Conservation (phyloP, 768 basidiomycete species). For the Termitomyces bulborhizus region DNA sequence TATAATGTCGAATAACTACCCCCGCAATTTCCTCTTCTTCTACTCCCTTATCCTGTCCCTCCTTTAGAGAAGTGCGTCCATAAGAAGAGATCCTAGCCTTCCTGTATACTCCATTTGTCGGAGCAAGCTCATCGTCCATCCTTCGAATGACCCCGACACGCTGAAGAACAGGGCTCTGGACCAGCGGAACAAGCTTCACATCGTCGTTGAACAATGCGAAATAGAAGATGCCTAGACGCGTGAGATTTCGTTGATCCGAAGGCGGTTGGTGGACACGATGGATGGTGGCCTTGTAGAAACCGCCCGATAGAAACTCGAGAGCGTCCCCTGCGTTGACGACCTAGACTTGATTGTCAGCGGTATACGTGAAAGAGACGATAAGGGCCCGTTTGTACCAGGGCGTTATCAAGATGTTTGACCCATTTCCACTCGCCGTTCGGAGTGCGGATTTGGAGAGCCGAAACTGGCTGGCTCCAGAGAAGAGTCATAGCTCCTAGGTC, state of each 20-base stretch:
- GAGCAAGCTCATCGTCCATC: conserved; percentile 28
- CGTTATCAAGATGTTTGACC: conserved; percentile 41
- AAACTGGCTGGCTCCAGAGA: conserved; percentile 43
- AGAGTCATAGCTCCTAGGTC: conserved; percentile 25
- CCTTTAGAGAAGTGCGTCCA: conserved; percentile 25
- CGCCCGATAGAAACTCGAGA: conserved; percentile 41
- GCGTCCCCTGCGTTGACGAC: conserved; percentile 41
- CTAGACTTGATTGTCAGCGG: conserved; percentile 11
- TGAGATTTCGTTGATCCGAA: conserved; percentile 30
- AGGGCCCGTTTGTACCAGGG: conserved; percentile 22
- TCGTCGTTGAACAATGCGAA: conserved; percentile 40
- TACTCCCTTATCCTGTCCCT: conserved; percentile 24
- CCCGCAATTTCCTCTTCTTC: conserved; percentile 42
- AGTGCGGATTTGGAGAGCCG: conserved; percentile 37
- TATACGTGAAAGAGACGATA: neutral
- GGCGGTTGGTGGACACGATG: conserved; percentile 46
- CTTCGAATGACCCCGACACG: conserved; percentile 25
- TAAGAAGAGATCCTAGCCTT: conserved; percentile 33
- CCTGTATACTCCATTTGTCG: conserved; percentile 34
- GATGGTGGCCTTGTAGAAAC: conserved; percentile 39
- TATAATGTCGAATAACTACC: conserved; percentile 38
- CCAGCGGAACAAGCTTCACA: conserved; percentile 29
- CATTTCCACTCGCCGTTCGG: conserved; percentile 38
- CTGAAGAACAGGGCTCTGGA: conserved; percentile 36
- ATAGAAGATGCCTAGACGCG: conserved; percentile 41